Evolutionary conservation across 441 rosid species (phyloP).

Genomic region (Pelargonium cotyledonis): DNA sequence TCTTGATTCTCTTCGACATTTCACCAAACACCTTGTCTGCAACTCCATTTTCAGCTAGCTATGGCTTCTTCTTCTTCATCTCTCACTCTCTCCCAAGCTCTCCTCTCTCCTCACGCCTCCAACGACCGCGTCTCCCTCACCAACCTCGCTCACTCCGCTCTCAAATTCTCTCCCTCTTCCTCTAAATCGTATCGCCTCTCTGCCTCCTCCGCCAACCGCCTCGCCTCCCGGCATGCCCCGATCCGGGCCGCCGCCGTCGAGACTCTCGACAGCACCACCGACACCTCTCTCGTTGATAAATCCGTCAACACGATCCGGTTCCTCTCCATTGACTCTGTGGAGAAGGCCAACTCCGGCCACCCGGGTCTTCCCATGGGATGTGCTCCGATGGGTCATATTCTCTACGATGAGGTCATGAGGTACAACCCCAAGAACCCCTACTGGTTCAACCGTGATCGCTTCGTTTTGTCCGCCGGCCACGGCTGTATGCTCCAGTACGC

Average conservation of each 20-base stretch:
- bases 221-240: background rate
- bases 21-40: background rate
- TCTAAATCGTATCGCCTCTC: background rate
- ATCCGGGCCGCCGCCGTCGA: background rate
- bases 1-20: background rate
- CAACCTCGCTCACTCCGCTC: conserved; percentile 23
- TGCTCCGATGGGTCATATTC: conserved; percentile 94
- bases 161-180: background rate
- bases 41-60: conserved; percentile 7
- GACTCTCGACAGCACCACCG: conserved; percentile 26
- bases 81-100: conserved; percentile 67
- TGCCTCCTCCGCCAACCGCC: conserved; percentile 28
- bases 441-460: conserved; percentile 98
- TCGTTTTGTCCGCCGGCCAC: conserved; percentile 94
- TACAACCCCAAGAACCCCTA: conserved; percentile 96
- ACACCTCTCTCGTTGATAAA: conserved; percentile 67
- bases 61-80: conserved; percentile 69
- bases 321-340: conserved; percentile 88
- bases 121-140: conserved; percentile 30
- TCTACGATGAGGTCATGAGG: conserved; percentile 92
- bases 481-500: conserved; percentile 99
- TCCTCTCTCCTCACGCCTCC: conserved; percentile 54
- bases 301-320: conserved; percentile 87
- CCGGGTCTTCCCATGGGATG: conserved; percentile 99
- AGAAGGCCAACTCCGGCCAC: conserved; percentile 98